These are phyloP conservation scores for Lactarius akahatsu DNA, from an alignment of 768 basidiomycete species.

Conservation along the genomic window DNA sequence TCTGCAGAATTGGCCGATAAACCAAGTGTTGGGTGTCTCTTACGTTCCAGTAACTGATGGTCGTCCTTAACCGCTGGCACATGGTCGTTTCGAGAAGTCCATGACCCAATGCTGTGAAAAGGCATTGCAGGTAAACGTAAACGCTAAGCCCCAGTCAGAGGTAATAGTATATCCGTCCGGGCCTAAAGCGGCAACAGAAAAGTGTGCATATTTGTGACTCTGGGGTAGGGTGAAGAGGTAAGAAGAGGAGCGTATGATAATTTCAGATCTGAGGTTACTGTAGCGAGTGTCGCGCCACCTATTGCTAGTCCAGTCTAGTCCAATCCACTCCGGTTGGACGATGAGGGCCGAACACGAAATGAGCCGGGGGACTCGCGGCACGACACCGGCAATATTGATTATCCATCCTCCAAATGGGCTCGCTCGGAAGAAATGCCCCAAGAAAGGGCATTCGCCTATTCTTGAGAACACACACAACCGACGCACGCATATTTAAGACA, in stretches of 20 bases:
- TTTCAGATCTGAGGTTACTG: background rate
- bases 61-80: background rate
- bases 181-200: background rate
- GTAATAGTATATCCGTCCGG: background rate
- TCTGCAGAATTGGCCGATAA: background rate
- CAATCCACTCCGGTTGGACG: background rate
- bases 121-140: background rate
- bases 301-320: background rate
- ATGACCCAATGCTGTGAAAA: background rate
- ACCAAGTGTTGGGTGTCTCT: background rate
- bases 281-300: background rate
- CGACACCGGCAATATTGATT: background rate
- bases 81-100: background rate
- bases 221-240: too few relatives aligned
- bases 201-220: background rate
- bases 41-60: background rate
- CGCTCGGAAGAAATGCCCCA: background rate
- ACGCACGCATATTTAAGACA: background rate
- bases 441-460: background rate
- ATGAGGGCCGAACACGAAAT: background rate
- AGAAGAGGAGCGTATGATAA: background rate
- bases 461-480: background rate
- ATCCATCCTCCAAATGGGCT: background rate
- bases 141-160: background rate
- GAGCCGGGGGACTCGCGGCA: background rate